Evolutionary conservation across 2,329 filamentous ascomycete species (phyloP), one percentile per base, ranked within the genome.

Genomic region (Rhynchosporium graminicola): DNA sequence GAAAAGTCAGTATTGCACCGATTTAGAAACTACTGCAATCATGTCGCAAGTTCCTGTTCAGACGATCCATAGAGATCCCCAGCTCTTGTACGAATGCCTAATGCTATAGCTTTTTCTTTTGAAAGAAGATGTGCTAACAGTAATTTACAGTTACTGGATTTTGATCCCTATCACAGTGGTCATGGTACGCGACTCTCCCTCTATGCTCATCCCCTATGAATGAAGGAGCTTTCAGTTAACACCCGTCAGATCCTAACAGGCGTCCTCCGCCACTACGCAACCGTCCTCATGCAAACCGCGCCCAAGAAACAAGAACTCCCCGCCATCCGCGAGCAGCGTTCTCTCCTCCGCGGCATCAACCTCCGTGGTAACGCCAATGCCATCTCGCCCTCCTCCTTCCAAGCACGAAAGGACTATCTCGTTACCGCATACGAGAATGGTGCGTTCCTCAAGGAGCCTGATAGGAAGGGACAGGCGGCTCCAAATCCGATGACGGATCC

Each of bases 51-150:
- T 89, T 69, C 85, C 90, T 69, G 88, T 91, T 71, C 95, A 99
- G 83, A 95, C 92, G 81, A 97, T 99, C 85, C 90, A 96, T 80
- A 80, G 95, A 85, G 96, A 99, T 89, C 94, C 95, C 74, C 93
- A 97, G 79, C 83, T 99, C 69, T 97, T 99, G 95, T 98, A 81
- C 75, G 91, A 77, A 59, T 70, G 61, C 26, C 36, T 42, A 12
- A 12, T 7, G 13, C 10, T 54, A 4, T 54, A 20, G n/a, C 33
- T 15, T 8, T 38, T 50, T 51, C 6, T 46, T 4, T 8, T 20
- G 29, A 43, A 57, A 52, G 31, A 54, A 46, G 38, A 64, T 69
- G 68, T 61, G 57, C 74, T 75, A 54, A 71, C 63, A 20, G 15
- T 31, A 2, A 5, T 60, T 26, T 64, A 60, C 73, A 99, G 95